phyloP scores from a whole-genome alignment of 2,329 filamentous ascomycete genomes.

The Colletotrichum higginsianum region DNA sequence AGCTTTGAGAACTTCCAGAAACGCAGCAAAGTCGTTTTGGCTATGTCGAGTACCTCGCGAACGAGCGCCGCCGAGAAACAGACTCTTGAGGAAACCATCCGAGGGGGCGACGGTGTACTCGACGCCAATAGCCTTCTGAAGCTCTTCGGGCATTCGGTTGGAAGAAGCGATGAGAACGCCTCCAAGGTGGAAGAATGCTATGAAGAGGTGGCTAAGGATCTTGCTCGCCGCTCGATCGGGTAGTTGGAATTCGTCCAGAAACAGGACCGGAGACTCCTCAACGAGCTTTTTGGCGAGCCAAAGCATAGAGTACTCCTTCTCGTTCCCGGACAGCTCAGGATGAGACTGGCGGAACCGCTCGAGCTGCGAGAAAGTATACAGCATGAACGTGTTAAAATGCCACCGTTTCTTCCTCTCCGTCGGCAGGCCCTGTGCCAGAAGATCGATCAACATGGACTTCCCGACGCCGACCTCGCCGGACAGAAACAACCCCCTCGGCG shows the following conservation, averaged over 20 bases:
- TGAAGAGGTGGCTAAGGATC: conserved; percentile 84
- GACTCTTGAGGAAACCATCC: conserved; percentile 65
- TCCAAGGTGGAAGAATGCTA: conserved; percentile 85
- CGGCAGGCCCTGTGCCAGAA: conserved; percentile 84
- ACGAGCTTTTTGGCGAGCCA: conserved; percentile 84
- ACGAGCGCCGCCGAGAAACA: conserved; percentile 50
- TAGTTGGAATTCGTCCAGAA: conserved; percentile 87
- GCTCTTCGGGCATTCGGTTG: conserved; percentile 87
- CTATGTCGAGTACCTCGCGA: conserved; percentile 65
- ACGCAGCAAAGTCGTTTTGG: conserved; percentile 81
- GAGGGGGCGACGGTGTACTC: conserved; percentile 73
- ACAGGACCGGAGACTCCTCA: conserved; percentile 81
- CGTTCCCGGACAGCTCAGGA: conserved; percentile 43
- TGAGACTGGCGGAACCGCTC: conserved; percentile 72
- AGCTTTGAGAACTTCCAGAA: conserved; percentile 82
- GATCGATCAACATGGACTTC: conserved; percentile 87
- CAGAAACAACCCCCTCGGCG: conserved; percentile 81
- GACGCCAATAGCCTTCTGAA: conserved; percentile 81
- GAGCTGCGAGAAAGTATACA: conserved; percentile 80
- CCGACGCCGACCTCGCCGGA: conserved; percentile 88
- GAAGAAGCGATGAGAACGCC: conserved; percentile 86
- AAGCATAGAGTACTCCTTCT: conserved; percentile 76
- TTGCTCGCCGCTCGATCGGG: conserved; percentile 84
- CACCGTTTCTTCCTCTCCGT: conserved; percentile 80
- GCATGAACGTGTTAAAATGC: conserved; percentile 92